A percentile compares a stretch with the other conserved stretches of the same genome.
phyloP scores from a whole-genome alignment of 352 stramenopile species.

The Plasmopara viticola region DNA sequence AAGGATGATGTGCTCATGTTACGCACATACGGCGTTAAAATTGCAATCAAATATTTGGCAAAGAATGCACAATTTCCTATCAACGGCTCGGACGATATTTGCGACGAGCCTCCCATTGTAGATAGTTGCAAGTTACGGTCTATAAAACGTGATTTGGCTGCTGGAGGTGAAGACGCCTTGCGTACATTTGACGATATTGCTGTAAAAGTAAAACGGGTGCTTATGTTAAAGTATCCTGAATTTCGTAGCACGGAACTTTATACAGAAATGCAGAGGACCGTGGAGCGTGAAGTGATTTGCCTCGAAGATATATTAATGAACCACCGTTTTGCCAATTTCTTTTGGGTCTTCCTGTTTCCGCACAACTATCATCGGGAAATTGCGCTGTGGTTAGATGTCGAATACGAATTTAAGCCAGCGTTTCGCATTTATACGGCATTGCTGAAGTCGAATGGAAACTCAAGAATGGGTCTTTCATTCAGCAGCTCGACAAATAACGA shows the following conservation, averaged over 20 bases:
- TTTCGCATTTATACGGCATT: constrained; percentile 65
- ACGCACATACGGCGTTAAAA: constrained; percentile 82
- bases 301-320: constrained; percentile 86
- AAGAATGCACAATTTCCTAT: constrained; percentile 80
- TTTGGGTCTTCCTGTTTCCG: constrained; percentile 85
- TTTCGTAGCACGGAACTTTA: constrained; percentile 81
- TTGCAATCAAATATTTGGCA: constrained; percentile 79
- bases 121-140: constrained; percentile 51
- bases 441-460: constrained; percentile 43
- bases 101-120: constrained; percentile 32
- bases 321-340: constrained; percentile 82
- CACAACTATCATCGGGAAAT: constrained; percentile 87
- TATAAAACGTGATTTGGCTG: constrained; percentile 74
- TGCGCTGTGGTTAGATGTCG: constrained; percentile 76
- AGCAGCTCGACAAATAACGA: constrained; percentile 20
- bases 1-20: constrained; percentile 83
- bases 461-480: constrained; percentile 6
- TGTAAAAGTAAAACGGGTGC: constrained; percentile 66
- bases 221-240: constrained; percentile 74
- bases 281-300: constrained; percentile 73
- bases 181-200: constrained; percentile 75
- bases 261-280: constrained; percentile 69
- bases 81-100: constrained; percentile 26
- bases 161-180: constrained; percentile 70
- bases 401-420: constrained; percentile 84